Evolutionary conservation across 208 protist species (phyloP), one percentile per base, ranked within the genome.

Genomic region (Tritrichomonas foetus): DNA sequence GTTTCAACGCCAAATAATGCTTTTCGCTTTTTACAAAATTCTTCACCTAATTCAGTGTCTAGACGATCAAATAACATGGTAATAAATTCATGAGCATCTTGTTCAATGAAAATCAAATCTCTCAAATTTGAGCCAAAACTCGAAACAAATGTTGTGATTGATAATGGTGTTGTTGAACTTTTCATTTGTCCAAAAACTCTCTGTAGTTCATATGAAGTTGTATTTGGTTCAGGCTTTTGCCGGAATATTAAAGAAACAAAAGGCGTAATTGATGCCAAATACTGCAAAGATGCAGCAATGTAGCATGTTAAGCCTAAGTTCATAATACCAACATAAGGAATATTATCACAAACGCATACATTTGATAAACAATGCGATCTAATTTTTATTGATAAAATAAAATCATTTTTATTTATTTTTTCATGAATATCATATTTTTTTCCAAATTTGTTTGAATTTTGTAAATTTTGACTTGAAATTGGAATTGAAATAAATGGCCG

Each of bases 31-130:
- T 89, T 89, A 39, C 14, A 41, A 30, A 89, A 89, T 49, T 89
- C 78, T 57, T 89, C 44, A 5, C 78, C 78, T 20, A 89, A 30
- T 39, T 89, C 78, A 39, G 9, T 57, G 27, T 89, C 78, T 1
- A 89, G 3, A 57, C 57, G 53, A 57, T 89, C 78, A 57, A 89
- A 61, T 27, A 89, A 30, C 3, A 16, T 89, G 33, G 47, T 53
- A 16, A 89, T 89, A 27, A 89, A 89, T 49, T 89, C 78, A 27
- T 89, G 78, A 27, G 78, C 47, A 36, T 89, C 78, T 53, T 89
- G 78, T 36, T 89, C 78, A 8, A 39, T 53, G 1, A 30, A 44
- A 39, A 89, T n/a, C 3, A 89, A 8, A 9, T 89, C 27, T 27
- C 14, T 33, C 11, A 57, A 14, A 20, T 39, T 57, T 13, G 14